Conservation (phyloP, 495 filamentous ascomycete genomes). For the Lophiostoma macrostomum region DNA sequence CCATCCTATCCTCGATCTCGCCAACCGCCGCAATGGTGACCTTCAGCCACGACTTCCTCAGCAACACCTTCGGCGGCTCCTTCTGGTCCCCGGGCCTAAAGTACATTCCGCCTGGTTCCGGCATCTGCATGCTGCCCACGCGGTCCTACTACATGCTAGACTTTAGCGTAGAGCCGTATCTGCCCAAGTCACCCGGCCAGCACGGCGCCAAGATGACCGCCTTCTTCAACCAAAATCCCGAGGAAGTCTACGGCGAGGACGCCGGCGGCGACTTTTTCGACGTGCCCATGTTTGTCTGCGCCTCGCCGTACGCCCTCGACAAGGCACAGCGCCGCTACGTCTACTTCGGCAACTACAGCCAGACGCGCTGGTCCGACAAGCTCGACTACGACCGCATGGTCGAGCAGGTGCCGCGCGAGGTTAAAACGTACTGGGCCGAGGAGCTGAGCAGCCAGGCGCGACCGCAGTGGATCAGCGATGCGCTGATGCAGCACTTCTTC, state of each 20-base stretch:
- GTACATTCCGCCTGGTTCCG: constrained; percentile 24
- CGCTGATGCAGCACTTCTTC: constrained; percentile 40
- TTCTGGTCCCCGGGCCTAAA: constrained; percentile 37
- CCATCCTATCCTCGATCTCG: constrained; percentile 6
- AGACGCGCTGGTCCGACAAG: constrained; percentile 39
- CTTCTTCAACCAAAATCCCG: constrained; percentile 37
- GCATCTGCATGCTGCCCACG: constrained; percentile 14
- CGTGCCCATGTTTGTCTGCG: constrained; percentile 37
- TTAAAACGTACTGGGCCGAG: constrained; percentile 38
- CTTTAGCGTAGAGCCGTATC: constrained; percentile 34
- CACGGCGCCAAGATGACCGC: constrained; percentile 42
- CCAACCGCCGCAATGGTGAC: constrained; percentile 8
- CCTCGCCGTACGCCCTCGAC: background rate
- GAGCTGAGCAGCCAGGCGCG: constrained; percentile 29
- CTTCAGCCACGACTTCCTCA: constrained; percentile 40
- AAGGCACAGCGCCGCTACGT: constrained; percentile 19
- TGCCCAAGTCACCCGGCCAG: constrained; percentile 33
- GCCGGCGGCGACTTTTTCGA: constrained; percentile 26
- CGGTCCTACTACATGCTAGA: constrained; percentile 39
- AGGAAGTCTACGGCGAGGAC: constrained; percentile 19
- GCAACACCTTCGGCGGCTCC: constrained; percentile 30
- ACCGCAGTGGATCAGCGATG: constrained; percentile 38
- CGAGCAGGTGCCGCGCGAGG: constrained; percentile 33
- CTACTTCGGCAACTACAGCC: constrained; percentile 41
- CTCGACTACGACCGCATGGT: constrained; percentile 40